A percentile compares a stretch with the other conserved stretches of the same genome.
These are phyloP conservation scores for Ascochyta koolunga DNA, from an alignment of 2,329 filamentous ascomycete genomes.

Conservation along the genomic window DNA sequence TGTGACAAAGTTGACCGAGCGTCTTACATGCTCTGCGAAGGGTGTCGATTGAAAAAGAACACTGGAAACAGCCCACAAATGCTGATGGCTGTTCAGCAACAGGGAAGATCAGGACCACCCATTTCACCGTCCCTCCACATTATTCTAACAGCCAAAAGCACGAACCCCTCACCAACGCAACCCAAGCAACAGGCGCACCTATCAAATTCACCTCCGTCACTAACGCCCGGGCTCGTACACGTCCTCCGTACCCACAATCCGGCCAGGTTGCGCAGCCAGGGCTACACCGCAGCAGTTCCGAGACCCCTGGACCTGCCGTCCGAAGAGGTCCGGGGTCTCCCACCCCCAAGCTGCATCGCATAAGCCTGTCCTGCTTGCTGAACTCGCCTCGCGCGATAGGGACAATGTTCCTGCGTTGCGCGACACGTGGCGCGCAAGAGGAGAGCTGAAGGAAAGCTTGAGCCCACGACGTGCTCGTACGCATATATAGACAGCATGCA, in stretches of 20 bases:
- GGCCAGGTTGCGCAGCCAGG: neutral
- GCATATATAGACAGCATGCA: neutral
- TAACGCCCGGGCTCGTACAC: neutral
- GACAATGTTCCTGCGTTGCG: conserved; percentile 11
- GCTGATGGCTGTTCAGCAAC: neutral
- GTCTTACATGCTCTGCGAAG: neutral
- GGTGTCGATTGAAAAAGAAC: neutral
- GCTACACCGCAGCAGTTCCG: neutral
- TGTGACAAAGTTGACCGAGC: neutral
- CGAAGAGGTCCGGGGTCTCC: conserved; percentile 3
- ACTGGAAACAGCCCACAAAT: neutral
- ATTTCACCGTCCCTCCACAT: no score
- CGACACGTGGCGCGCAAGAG: conserved; percentile 2
- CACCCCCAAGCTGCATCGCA: neutral
- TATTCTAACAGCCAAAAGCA: neutral
- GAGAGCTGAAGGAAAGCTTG: conserved; percentile 13
- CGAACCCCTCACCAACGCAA: neutral
- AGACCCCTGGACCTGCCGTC: neutral
- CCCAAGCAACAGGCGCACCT: conserved; percentile 3
- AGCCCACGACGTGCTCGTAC: conserved; percentile 3
- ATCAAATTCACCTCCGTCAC: neutral
- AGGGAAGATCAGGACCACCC: no score
- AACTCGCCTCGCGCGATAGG: neutral
- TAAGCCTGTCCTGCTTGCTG: neutral
- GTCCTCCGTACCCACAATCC: neutral